Base-by-base conservation (phyloP, 2,329 filamentous ascomycete genomes). In the Ophiocordyceps sinensis region DNA sequence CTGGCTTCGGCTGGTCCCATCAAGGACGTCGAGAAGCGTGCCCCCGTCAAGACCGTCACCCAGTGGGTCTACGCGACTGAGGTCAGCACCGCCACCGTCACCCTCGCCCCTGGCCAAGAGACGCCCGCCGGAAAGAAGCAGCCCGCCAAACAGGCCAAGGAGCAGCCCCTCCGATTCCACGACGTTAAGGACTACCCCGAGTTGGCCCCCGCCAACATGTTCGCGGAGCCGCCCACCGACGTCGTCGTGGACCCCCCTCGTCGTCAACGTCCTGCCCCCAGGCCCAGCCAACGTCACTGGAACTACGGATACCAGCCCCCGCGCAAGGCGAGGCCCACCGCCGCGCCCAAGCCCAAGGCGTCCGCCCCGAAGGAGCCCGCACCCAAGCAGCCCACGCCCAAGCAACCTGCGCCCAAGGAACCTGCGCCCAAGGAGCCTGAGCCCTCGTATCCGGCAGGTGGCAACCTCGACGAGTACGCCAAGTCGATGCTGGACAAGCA, bases 401-500 rank as follows among this genome's bases (percentile, higher is more conserved):
- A 15, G 14, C 6, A 34, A 14, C 32, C 32, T 15, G 38, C 5
- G 23, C 41, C 44, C 31, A 32, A 28, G 39, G 36, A 29, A 28
- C n/a, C 32, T 5, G 13, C 38, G 30, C 42, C 48, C 17, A 36
- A 48, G 11, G 41, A 43, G 11, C 4, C 37, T 28, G 13, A 38
- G n/a, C 11, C 29, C 28, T 14, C 41, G 14, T n/a, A n/a, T n/a
- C n/a, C n/a, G n/a, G 17, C 41, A 12, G 10, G 21, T 19, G 36
- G 17, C 41, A 38, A 45, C 32, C n/a, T 35, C 30, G 43, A 43
- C 35, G 48, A 59, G 41, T 63, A 67, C 44, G 30, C 52, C 43
- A 57, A 57, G 42, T 56, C 62, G 13, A 70, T 71, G 39, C 52
- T 89, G 39, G 68, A 79, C 52, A 76, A 85, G 58, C 91, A 96